Base-by-base conservation (phyloP, 441 rosid species). In the Breynia disticha region DNA sequence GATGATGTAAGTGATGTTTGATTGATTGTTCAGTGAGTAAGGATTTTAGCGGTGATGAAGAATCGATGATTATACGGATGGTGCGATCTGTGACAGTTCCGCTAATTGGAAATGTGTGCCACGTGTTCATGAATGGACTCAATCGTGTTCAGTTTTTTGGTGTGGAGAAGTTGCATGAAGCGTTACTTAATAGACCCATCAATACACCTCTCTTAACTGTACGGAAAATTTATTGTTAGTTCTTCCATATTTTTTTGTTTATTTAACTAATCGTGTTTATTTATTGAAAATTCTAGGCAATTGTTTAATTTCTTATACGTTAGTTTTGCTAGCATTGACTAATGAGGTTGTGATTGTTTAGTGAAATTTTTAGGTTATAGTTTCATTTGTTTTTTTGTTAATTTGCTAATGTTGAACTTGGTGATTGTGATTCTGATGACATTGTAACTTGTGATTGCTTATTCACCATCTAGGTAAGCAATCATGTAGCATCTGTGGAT, bases 111-210 rank as follows among this genome's bases (percentile, higher is more conserved):
- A 91, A 86, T 59, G 80, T 86, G 70, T 91, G 98, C 59, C 87
- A 91, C 69, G 86, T 91, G 56, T 91, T 91, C 61, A 91, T 91
- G 98, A 79, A 85, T 49, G 98, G 97, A 44, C 76, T 91, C 32
- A 91, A 91, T 67, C 82, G 71, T 52, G 98, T 91, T 69, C 95
- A 91, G 84, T 97, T 91, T 15, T 83, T 75, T 74, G 98, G 98
- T 50, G 67, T 79, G 42, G 98, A 91, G 70, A 91, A 86, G 49
- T 72, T 91, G 55, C 94, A 91, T 21, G 84, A 91, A 12, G 91
- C 94, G 18, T 67, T 91, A 60, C 87, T 88, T 54, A 71, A 67
- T 57, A 71, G 98, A 63, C 91, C 96, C 22, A 76, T 70, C 71
- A 74, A 69, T 62, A 83, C 69, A 72, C 71, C 98, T 52, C 89